Percentiles rank a stretch among this genome's conserved stretches.
Conservation (phyloP, 2,329 filamentous ascomycete genomes). For the Pyrenochaeta sp. region DNA sequence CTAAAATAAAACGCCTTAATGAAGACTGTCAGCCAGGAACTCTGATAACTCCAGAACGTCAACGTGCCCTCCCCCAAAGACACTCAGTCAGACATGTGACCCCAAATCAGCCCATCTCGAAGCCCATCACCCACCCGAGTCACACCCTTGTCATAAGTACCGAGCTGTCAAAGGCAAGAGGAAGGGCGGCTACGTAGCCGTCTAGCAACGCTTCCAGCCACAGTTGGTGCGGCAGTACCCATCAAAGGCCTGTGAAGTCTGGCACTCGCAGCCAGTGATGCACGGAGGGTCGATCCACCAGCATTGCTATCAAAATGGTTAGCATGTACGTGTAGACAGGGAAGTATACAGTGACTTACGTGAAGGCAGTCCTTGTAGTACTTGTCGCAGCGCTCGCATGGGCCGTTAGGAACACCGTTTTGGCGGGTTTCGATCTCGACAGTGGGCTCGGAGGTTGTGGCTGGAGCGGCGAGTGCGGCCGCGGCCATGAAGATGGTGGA, state of each 20-base stretch:
- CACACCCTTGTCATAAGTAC: background rate
- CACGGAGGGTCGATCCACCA: conserved; percentile 44
- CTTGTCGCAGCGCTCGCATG: background rate
- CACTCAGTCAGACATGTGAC: no score
- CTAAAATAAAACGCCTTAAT: background rate
- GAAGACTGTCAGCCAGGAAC: background rate
- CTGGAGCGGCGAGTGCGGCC: background rate
- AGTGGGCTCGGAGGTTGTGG: background rate
- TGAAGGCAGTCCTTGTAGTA: background rate
- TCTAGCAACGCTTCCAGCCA: conserved; percentile 55
- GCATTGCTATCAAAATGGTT: background rate
- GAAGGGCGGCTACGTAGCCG: conserved; percentile 58
- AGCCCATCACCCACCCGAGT: background rate
- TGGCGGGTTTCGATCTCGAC: background rate
- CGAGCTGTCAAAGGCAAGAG: conserved; percentile 55
- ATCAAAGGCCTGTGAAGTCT: conserved; percentile 52
- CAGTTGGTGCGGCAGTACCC: conserved; percentile 58
- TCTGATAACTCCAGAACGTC: no score
- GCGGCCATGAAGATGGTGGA: background rate
- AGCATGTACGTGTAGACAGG: background rate
- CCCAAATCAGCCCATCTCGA: background rate
- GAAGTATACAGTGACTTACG: background rate
- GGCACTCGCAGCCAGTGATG: conserved; percentile 48
- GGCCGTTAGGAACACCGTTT: background rate
- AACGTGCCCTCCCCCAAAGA: no score